A percentile compares a stretch with the other conserved stretches of the same genome.
phyloP scores from a whole-genome alignment of 169 alveolate genomes.

The Hepatocystis sp. region DNA sequence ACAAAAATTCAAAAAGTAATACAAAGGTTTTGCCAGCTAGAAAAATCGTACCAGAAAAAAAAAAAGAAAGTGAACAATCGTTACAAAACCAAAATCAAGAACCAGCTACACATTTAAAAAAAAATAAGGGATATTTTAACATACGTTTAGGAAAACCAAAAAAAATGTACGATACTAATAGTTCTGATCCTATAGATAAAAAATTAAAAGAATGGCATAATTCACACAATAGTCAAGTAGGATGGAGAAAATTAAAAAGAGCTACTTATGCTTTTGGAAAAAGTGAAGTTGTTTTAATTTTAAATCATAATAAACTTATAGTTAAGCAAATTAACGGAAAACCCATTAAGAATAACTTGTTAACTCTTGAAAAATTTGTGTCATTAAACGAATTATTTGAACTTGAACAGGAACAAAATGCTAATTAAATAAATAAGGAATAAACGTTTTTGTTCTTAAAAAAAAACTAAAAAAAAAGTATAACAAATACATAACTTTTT shows the following conservation, averaged over 20 bases:
- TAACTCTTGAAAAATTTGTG: constrained; percentile 73
- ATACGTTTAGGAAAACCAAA: constrained; percentile 75
- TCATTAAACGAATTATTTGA: constrained; percentile 73
- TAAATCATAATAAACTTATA: constrained; percentile 64
- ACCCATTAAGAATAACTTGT: constrained; percentile 35
- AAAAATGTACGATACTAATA: constrained; percentile 32
- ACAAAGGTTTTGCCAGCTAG: constrained; percentile 5
- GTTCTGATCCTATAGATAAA: constrained; percentile 76
- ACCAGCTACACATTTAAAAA: constrained; percentile 64
- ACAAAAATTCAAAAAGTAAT: neutral
- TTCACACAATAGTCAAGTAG: constrained; percentile 67
- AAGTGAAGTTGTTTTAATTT: constrained; percentile 61
- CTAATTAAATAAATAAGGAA: constrained; percentile 11
- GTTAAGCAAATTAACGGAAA: constrained; percentile 71
- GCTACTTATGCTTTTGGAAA: constrained; percentile 66
- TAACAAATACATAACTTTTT: too few species aligned
- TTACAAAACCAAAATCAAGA: constrained; percentile 32
- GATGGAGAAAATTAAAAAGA: constrained; percentile 64
- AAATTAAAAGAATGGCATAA: constrained; percentile 73
- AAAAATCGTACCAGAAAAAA: constrained; percentile 24
- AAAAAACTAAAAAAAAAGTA: too few species aligned
- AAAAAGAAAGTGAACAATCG: constrained; percentile 13
- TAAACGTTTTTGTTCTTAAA: too few species aligned
- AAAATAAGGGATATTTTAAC: constrained; percentile 48
- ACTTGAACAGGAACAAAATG: constrained; percentile 52